Conservation (phyloP, 2,329 filamentous ascomycete species). For the Colletotrichum sp. region DNA sequence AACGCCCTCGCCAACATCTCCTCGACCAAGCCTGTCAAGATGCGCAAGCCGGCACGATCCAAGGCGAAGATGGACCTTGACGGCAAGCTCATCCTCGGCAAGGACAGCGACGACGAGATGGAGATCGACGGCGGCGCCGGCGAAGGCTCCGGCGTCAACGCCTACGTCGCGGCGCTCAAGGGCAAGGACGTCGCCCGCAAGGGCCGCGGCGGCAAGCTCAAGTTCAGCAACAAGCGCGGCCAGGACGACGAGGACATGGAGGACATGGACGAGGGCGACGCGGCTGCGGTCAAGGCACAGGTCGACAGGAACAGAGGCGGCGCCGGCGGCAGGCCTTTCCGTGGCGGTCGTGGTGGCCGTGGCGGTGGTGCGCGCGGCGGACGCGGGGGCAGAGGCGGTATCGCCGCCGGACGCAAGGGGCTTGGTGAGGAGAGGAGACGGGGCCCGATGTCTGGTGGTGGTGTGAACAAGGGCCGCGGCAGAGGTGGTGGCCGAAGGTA, state of each 20-base stretch:
- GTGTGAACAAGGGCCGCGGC: slow-evolving; percentile 17
- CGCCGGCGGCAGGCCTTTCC: slow-evolving; percentile 31
- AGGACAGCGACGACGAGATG: slow-evolving; percentile 63
- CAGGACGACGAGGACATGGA: slow-evolving; percentile 54
- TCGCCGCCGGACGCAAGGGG: slow-evolving; percentile 50
- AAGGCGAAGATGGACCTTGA: slow-evolving; percentile 77
- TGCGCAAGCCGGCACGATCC: slow-evolving; percentile 62
- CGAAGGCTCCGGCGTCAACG: slow-evolving; percentile 63
- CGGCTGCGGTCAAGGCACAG: slow-evolving; percentile 56
- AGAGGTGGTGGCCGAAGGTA: slow-evolving; percentile 19
- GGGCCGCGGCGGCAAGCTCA: slow-evolving; percentile 70
- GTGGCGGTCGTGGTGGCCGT: slow-evolving; percentile 31
- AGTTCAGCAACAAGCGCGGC: slow-evolving; percentile 69
- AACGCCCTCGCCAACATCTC: slow-evolving; percentile 92
- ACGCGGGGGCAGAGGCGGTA: slow-evolving; percentile 52
- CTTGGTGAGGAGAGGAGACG: slow-evolving; percentile 56
- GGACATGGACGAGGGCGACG: slow-evolving; percentile 59
- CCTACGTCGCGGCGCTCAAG: slow-evolving; percentile 73
- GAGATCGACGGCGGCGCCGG: slow-evolving; percentile 63
- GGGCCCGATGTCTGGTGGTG: slow-evolving; percentile 22
- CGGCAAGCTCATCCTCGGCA: slow-evolving; percentile 79
- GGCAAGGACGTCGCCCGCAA: slow-evolving; percentile 69
- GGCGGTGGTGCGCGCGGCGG: slow-evolving; percentile 37
- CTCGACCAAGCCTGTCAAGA: slow-evolving; percentile 79
- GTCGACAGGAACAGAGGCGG: slow-evolving; percentile 38